Percentiles rank a stretch among this genome's conserved stretches.
Conservation (phyloP, 2,329 filamentous ascomycete genomes). For the Diaporthe eres region DNA sequence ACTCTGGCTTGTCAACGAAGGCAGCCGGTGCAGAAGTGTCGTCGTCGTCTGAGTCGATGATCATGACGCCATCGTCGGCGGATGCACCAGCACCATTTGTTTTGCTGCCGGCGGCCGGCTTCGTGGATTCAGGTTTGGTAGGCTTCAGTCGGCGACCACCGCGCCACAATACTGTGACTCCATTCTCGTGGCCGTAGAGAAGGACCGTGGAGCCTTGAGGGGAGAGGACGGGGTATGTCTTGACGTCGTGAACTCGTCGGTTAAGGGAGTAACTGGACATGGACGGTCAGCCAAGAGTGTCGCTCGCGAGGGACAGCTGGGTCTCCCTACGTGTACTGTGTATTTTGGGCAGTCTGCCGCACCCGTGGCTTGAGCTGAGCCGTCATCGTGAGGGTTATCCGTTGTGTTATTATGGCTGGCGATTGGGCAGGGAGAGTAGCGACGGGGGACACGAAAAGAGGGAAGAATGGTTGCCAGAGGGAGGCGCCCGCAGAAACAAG, state of each 20-base stretch:
- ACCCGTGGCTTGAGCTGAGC: constrained; percentile 53
- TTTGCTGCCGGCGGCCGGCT: constrained; percentile 55
- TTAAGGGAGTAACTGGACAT: constrained; percentile 69
- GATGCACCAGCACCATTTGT: constrained; percentile 62
- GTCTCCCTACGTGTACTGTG: constrained; percentile 59
- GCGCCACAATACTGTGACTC: constrained; percentile 73
- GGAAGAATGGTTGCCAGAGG: background rate
- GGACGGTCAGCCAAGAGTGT: constrained; percentile 2
- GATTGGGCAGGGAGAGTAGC: background rate
- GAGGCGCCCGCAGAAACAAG: constrained; percentile 13
- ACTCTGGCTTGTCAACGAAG: constrained; percentile 69
- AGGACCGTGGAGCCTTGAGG: constrained; percentile 75
- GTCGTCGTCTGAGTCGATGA: constrained; percentile 75
- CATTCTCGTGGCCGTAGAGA: constrained; percentile 75
- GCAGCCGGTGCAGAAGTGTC: constrained; percentile 50
- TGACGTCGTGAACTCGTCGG: constrained; percentile 70
- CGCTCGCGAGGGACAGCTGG: constrained; percentile 40
- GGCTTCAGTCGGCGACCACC: constrained; percentile 73
- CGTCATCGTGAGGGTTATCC: constrained; percentile 42
- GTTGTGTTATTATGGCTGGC: background rate
- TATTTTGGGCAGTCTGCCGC: constrained; percentile 64
- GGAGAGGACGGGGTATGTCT: constrained; percentile 73
- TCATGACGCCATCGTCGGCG: constrained; percentile 69
- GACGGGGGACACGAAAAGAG: background rate
- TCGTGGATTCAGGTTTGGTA: constrained; percentile 49